A percentile compares a stretch with the other conserved stretches of the same genome.
These are phyloP conservation scores for Calonectria montana DNA, from an alignment of 2,329 filamentous ascomycete species.

Conservation along the genomic window DNA sequence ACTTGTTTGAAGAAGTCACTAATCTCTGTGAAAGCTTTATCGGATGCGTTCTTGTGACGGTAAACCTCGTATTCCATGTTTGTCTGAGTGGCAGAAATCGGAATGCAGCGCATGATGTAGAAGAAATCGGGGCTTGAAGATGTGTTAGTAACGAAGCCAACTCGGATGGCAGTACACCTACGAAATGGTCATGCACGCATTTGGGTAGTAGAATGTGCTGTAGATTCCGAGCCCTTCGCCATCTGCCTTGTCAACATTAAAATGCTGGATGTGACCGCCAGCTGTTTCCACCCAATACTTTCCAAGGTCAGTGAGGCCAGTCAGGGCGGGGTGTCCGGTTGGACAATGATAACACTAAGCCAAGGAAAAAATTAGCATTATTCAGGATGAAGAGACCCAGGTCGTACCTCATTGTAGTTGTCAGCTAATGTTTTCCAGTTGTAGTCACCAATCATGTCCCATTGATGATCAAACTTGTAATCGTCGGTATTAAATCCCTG, in stretches of 20 bases:
- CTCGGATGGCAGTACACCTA: constrained; percentile 43
- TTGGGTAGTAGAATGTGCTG: constrained; percentile 60
- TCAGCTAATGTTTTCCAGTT: constrained; percentile 70
- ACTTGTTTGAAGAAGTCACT: constrained; percentile 65
- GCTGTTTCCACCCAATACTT: constrained; percentile 63
- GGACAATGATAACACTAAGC: constrained; percentile 69
- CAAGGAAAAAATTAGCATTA: background rate
- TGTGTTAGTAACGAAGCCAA: background rate
- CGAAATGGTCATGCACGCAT: constrained; percentile 60
- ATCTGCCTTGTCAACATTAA: constrained; percentile 55
- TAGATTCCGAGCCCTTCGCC: constrained; percentile 56
- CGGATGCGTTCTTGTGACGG: constrained; percentile 58
- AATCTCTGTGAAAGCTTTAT: constrained; percentile 59
- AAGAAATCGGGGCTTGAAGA: constrained; percentile 55
- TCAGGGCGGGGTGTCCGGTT: constrained; percentile 67
- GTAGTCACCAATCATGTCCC: constrained; percentile 64
- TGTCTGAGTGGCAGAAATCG: constrained; percentile 46
- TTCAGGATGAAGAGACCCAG: background rate
- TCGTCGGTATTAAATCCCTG: constrained; percentile 58
- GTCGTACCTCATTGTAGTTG: constrained; percentile 65
- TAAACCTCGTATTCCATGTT: constrained; percentile 56
- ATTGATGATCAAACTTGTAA: constrained; percentile 67
- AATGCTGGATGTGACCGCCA: constrained; percentile 61
- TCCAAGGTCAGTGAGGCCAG: constrained; percentile 63
- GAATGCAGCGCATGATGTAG: constrained; percentile 71